Evolutionary conservation across 2,329 filamentous ascomycete genomes (phyloP), one percentile per base, ranked within the genome.

Genomic region (Byssochlamys sp.): DNA sequence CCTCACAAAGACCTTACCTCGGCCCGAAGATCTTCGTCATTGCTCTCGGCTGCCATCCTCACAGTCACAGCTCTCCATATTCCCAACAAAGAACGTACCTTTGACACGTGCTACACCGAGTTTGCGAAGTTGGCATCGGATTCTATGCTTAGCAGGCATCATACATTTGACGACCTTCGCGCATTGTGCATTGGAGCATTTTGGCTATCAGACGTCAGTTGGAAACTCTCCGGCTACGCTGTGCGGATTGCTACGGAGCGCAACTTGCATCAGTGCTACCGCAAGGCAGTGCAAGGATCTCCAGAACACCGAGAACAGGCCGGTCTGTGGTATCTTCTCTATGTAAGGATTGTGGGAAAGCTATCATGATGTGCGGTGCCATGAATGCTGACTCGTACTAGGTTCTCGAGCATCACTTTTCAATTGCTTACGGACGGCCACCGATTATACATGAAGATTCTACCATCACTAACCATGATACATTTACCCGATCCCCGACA

Each of bases 181-280:
- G 80, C 78, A 2, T 67, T 83, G 53, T 81, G 80, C 59, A 78
- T 82, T 50, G 80, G 76, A 6, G 77, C 79, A 4, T 82, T 81
- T 61, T 83, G 80, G 80, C 73, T 83, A 7, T 77, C 78, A 25
- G 79, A 83, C 63, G 75, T 81, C 14, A 79, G 61, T 71, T 78
- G 68, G 78, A 80, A 74, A 57, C 61, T 75, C 2, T 75, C 73
- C n/a, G 73, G 72, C 2, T 72, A 75, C 60, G 73, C 72, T 9
- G 71, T 74, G 9, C 71, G 73, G 7, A 74, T 75, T 60, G 73
- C 75, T 5, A 77, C 73, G 3, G 74, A 77, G 58, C 73, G 71
- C 33, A 73, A 72, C 50, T 65, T 77, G 26, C 73, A 75, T 50
- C 74, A 75, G 55, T 76, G 69, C 54, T 77, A 75, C 57, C 69